Evolutionary conservation across 2,329 filamentous ascomycete species (phyloP), one percentile per base, ranked within the genome.

Genomic region (Chaetomium olivaceum): DNA sequence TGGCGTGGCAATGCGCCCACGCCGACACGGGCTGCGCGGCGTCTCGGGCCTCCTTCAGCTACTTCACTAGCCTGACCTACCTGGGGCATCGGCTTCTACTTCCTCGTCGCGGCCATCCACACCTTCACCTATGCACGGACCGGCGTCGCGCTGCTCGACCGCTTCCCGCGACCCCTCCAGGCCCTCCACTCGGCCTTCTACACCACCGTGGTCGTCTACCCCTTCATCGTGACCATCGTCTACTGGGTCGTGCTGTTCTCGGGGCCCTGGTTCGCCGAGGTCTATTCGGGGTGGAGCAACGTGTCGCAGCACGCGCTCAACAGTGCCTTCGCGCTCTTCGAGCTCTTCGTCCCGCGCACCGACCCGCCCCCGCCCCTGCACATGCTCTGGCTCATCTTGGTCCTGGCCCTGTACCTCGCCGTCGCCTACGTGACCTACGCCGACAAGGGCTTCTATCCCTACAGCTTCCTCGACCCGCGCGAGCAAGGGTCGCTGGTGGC

Each of bases 1-100:
- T 93, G 74, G 87, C 81, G 67, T 91, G 85, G 82, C 79, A 85
- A 67, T 87, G 87, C 73, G 78, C 81, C n/a, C 82, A 86, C 74
- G 75, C 77, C 39, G 60, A 68, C 1, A 79, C 79, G 67, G 79
- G 83, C 58, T 83, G 82, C 74, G 69, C 74, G 39, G 74, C 73
- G 1, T 83, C 85, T 29, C 79, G 81, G 61, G 77, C 81, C 55
- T 84, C 83, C 55, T 95, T 96, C 80, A 91, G 88, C 72, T 96
- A 87, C 82, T 96, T 96, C 80, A 96, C 92, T 31, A 82, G 88
- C 73, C 80, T 95, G 65, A 91, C 90, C 11, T 95, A 89, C 82
- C 82, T 95, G 91, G 91, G 91, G 91, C 1, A 79, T 94, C 43
- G 88, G 85, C 27, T 94, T 93, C 79, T 96, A 96, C 81, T 89